Base-by-base conservation (phyloP, 768 basidiomycete species). In the Trametes coccinea region DNA sequence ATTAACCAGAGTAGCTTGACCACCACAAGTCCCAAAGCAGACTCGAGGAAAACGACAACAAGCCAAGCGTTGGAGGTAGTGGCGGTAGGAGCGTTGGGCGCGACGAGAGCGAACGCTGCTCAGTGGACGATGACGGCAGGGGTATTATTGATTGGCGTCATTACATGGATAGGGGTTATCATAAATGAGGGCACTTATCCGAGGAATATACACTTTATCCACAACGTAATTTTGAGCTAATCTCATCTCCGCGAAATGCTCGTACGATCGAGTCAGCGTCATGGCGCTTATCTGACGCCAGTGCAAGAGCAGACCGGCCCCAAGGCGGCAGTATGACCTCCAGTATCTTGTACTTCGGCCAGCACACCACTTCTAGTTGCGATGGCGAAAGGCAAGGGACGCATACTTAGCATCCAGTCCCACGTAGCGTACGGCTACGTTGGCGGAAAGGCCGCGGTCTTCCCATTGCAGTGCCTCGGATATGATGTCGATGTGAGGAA, bases 341-440 rank as follows among this genome's bases (percentile, higher is more conserved):
- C 44, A 27, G 22, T 27, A 46, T 22, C 17, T 46, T 17, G 27
- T 27, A 46, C 4, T 2, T 27, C 11, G 10, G 27, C 4, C 22
- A 48, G 46, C 48, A 61, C 60, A 55, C 54, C 54, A 61, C 54
- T 54, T 34, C 60, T 33, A 4, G 14, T 8, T 31, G 40, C 60
- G 55, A 62, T 62, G 61, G 55, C 61, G 61, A 56, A 51, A 59
- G 56, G 27, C 34, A 63, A 54, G 49, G 82, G 82, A 52, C 80
- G 95, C 29, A 83, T 98, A 8, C 79, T 98, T 44, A 94, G 92
- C 67, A 84, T 98, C 52, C 96, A 98, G 69, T 93, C 91, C 2
- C 96, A 98, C 69, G 96, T 98, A 60, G 85, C 89, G 9, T 93
- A 88, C 66, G 96, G 96, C 50, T 98, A 96, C 69, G 96, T 95